Evolutionary conservation across 2,329 filamentous ascomycete species (phyloP).

Genomic region (Massarina eburnea): DNA sequence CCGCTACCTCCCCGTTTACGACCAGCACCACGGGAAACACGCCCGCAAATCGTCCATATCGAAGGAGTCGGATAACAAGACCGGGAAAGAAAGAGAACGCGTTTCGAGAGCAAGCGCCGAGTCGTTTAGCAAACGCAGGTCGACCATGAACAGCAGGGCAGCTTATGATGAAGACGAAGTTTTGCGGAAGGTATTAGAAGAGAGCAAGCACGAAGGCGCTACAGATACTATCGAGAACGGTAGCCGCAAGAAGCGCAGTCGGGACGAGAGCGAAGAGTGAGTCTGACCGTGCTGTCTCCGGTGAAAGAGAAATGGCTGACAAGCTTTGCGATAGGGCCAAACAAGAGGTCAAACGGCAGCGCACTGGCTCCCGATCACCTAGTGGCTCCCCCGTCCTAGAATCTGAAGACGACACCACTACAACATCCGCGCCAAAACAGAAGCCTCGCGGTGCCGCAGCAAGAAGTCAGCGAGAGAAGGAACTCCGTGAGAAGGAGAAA

Average conservation of each 20-base stretch:
- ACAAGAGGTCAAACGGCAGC: conserved; percentile 74
- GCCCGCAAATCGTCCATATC: conserved; percentile 63
- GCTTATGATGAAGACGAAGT: conserved; percentile 95
- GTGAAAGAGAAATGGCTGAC: conserved; percentile 22
- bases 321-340: conserved; percentile 60
- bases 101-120: conserved; percentile 57
- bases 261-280: conserved; percentile 94
- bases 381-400: conserved; percentile 59
- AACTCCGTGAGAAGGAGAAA: conserved; percentile 65
- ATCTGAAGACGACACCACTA: conserved; percentile 68
- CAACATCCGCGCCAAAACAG: conserved; percentile 46
- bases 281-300: conserved; percentile 44
- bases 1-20: conserved; percentile 62
- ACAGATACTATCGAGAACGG: conserved; percentile 56
- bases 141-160: conserved; percentile 96
- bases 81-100: conserved; percentile 59
- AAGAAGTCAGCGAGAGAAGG: conserved; percentile 60
- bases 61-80: conserved; percentile 60
- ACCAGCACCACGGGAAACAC: conserved; percentile 54
- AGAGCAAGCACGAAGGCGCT: conserved; percentile 81
- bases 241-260: conserved; percentile 74
- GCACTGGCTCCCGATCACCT: conserved; percentile 62
- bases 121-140: conserved; percentile 76
- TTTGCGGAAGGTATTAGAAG: conserved; percentile 85
- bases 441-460: conserved; percentile 51